Evolutionary conservation across 2,329 filamentous ascomycete species (phyloP), one percentile per base, ranked within the genome.

Genomic region (Calcarisporium arbuscula): DNA sequence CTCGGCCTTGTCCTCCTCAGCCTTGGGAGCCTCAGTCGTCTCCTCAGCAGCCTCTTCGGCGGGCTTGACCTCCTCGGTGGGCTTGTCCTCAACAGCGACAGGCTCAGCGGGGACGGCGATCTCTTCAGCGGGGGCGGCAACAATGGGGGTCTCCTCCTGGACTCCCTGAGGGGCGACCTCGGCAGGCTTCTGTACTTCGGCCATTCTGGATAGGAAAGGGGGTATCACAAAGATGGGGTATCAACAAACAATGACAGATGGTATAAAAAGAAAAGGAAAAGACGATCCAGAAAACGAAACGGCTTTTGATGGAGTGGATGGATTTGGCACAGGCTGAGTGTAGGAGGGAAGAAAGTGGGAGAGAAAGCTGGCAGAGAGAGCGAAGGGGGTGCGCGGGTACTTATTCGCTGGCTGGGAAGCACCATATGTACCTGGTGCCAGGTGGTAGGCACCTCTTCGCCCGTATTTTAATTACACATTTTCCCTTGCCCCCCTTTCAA

Each of bases 111-210:
- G n/a, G 31, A 51, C 55, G 19, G 53, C 52, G 26, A 52, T 50
- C 30, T 56, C 58, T 36, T 62, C 54, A 45, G 65, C 60, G 45
- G 55, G 39, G 17, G 34, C 37, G 15, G 36, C 21, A 31, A 30
- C 41, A 40, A 65, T 58, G 65, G 65, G 65, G 47, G 67, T 61
- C 48, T 77, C 74, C 50, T 76, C 73, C 56, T 61, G 52, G 47
- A 69, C 58, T 61, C 69, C 67, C 61, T 80, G 42, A 30, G 36
- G 42, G 38, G 38, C 37, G 33, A 46, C 47, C 20, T 48, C 79
- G 52, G 74, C 69, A 57, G 80, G 73, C 70, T 87, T 86, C 64
- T 79, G 73, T 62, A 68, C 70, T 56, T 86, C 82, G 67, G 83
- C 78, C 82, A 86, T 86, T 71, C 53, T 74, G 68, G 60, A 56